Conservation (phyloP, 2,329 filamentous ascomycete genomes). For the Lasiodiplodia citricola region DNA sequence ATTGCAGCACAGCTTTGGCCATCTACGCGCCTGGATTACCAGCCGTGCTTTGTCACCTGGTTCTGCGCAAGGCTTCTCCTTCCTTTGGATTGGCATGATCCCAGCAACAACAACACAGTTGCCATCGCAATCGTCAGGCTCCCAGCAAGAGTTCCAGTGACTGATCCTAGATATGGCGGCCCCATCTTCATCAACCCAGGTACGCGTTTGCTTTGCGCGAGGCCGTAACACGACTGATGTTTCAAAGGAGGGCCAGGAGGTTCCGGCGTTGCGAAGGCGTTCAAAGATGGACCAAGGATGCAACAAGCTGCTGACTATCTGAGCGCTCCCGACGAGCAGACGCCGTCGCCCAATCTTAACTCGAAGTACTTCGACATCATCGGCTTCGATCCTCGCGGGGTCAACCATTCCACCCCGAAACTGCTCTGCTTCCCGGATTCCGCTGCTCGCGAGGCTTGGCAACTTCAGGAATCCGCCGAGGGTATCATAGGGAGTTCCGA, state of each 20-base stretch:
- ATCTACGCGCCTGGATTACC: too few species aligned
- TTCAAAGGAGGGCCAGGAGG: not conserved
- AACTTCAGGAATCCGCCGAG: not conserved
- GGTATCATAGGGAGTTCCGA: not conserved
- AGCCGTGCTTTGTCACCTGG: too few species aligned
- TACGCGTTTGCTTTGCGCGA: not conserved
- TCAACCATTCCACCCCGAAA: conserved; percentile 42
- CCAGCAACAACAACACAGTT: too few species aligned
- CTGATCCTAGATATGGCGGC: not conserved
- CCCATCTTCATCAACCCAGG: not conserved
- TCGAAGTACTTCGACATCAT: conserved; percentile 44
- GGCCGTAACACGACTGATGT: not conserved
- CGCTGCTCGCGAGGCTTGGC: not conserved
- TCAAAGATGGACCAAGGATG: not conserved
- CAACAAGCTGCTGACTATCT: not conserved
- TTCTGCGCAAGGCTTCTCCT: too few species aligned
- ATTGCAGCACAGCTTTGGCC: too few species aligned
- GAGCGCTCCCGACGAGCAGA: not conserved
- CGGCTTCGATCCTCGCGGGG: conserved; percentile 49
- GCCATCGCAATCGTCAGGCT: too few species aligned
- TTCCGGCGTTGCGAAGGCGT: not conserved
- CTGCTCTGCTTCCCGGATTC: conserved; percentile 43
- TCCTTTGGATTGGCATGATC: too few species aligned
- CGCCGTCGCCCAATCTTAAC: not conserved
- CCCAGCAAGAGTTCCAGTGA: not conserved